phyloP scores from a whole-genome alignment of 2,329 filamentous ascomycete species.

The Alternaria burnsii region DNA sequence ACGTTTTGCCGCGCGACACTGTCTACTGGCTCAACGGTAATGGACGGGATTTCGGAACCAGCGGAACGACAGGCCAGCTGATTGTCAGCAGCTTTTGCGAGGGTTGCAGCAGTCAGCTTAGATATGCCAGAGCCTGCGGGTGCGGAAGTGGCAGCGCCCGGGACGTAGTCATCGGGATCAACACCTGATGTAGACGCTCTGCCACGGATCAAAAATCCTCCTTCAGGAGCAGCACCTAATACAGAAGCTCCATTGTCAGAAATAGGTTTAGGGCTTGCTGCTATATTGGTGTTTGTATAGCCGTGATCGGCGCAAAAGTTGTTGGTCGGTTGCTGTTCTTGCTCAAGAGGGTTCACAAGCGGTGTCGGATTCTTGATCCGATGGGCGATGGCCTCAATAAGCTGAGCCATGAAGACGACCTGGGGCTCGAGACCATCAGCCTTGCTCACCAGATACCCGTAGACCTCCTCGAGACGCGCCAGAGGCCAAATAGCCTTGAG shows the following conservation, averaged over 20 bases:
- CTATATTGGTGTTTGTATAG: not conserved
- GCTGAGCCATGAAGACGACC: not conserved
- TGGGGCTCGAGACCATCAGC: not conserved
- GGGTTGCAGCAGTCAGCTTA: not conserved
- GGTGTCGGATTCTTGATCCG: constrained; percentile 9
- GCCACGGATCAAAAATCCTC: not conserved
- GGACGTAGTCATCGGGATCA: not conserved
- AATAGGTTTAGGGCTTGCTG: not conserved
- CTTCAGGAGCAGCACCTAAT: not conserved
- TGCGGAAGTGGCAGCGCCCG: not conserved
- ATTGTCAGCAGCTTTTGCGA: not conserved
- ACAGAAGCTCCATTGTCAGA: not conserved
- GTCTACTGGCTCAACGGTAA: not conserved
- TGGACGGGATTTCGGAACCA: not conserved
- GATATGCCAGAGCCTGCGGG: not conserved
- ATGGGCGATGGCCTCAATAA: constrained; percentile 1
- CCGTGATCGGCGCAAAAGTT: not conserved
- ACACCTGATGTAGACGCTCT: not conserved
- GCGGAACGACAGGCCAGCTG: not conserved
- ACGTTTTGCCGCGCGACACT: not conserved
- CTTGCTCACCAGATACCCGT: not conserved
- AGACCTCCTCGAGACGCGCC: constrained; percentile 1
- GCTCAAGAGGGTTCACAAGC: constrained; percentile 7
- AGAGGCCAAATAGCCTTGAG: constrained; percentile 12
- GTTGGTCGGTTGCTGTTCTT: not conserved